Percentiles rank a stretch among this genome's conserved stretches.
Conservation (phyloP, 768 basidiomycete species). For the Tulasnella sp. region DNA sequence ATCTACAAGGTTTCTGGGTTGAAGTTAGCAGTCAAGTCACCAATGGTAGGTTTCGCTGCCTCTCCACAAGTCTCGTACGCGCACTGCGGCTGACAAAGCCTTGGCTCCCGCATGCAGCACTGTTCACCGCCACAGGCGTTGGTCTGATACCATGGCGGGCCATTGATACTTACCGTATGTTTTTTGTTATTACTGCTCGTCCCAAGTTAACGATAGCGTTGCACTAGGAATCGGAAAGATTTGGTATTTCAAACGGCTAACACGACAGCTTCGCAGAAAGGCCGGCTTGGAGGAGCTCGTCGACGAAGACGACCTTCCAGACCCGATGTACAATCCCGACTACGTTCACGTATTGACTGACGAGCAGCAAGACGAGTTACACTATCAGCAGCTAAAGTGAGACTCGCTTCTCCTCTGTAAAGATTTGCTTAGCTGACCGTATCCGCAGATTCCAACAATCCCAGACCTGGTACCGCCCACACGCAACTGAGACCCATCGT, state of each 20-base stretch:
- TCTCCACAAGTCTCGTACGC: background rate
- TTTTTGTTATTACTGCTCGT: background rate
- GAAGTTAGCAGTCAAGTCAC: constrained; percentile 76
- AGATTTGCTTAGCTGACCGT: background rate
- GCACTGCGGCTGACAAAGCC: background rate
- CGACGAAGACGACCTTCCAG: constrained; percentile 79
- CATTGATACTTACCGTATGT: constrained; percentile 74
- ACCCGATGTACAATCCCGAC: constrained; percentile 70
- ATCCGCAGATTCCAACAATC: constrained; percentile 59
- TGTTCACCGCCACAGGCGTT: constrained; percentile 81
- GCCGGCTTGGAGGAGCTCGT: constrained; percentile 69
- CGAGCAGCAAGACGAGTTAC: constrained; percentile 63
- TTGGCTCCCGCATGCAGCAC: constrained; percentile 47
- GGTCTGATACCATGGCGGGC: constrained; percentile 73
- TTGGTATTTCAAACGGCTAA: constrained; percentile 69
- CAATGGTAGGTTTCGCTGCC: constrained; percentile 56
- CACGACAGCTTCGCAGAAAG: constrained; percentile 59
- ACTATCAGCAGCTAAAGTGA: constrained; percentile 45
- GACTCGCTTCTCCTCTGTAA: background rate
- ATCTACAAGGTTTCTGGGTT: constrained; percentile 79
- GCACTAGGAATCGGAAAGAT: constrained; percentile 68
- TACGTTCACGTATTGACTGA: constrained; percentile 73
- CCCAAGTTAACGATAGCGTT: background rate
- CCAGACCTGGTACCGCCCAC: constrained; percentile 86
- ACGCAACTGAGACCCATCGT: constrained; percentile 73